These are phyloP conservation scores for Aureobasidium sp. DNA, from an alignment of 2,329 filamentous ascomycete genomes.

Conservation along the genomic window DNA sequence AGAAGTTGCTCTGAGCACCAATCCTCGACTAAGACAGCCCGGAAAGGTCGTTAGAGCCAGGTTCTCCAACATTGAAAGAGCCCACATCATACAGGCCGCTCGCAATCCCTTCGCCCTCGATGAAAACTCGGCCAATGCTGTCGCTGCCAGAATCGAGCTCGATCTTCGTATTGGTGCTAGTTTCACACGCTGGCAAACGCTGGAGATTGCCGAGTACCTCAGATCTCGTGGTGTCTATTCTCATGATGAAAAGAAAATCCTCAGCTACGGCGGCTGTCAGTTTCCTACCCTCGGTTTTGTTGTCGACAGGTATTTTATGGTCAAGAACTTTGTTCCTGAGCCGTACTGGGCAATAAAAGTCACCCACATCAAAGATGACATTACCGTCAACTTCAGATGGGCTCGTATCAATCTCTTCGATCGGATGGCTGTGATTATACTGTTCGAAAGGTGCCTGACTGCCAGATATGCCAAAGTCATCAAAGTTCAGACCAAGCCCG, in stretches of 20 bases:
- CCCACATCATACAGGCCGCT: constrained; percentile 83
- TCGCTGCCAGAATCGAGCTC: constrained; percentile 81
- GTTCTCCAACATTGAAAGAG: constrained; percentile 94
- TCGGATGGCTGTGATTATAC: constrained; percentile 67
- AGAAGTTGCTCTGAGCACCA: constrained; percentile 68
- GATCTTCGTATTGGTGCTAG: constrained; percentile 88
- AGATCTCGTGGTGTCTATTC: not conserved
- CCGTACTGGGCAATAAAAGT: constrained; percentile 89
- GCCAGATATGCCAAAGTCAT: constrained; percentile 72
- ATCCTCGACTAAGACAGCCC: constrained; percentile 51
- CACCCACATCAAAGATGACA: constrained; percentile 66
- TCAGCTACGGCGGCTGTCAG: constrained; percentile 63
- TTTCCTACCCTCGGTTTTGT: constrained; percentile 96
- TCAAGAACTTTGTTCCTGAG: constrained; percentile 89
- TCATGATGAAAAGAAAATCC: constrained; percentile 46
- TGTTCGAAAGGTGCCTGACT: constrained; percentile 77
- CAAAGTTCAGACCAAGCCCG: constrained; percentile 84
- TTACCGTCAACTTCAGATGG: constrained; percentile 81
- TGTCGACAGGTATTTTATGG: constrained; percentile 89
- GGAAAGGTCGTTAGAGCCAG: constrained; percentile 70
- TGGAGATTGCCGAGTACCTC: constrained; percentile 26
- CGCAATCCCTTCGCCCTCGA: constrained; percentile 71
- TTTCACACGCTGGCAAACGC: constrained; percentile 82
- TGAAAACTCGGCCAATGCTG: constrained; percentile 78
- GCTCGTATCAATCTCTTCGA: constrained; percentile 78